Evolutionary conservation across 78 protist species (phyloP).

Genomic region (Dictyostelium discoideum): DNA sequence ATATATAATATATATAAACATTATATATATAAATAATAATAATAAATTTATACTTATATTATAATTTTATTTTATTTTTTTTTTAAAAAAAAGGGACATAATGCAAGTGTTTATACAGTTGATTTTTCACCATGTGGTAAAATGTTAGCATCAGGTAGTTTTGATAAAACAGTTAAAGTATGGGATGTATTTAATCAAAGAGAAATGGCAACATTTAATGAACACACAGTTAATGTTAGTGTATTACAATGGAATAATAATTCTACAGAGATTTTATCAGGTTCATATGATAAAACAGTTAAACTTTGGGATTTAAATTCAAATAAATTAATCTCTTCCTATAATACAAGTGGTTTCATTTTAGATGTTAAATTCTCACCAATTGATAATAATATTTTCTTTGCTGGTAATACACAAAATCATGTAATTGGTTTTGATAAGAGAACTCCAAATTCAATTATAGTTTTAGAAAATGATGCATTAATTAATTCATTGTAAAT

Average conservation of each 20-base stretch:
- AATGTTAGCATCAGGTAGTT: slow-evolving; percentile 83
- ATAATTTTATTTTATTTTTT: neutral
- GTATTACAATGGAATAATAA: slow-evolving; percentile 76
- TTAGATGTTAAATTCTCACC: slow-evolving; percentile 75
- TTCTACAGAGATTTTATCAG: slow-evolving; percentile 51
- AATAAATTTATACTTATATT: neutral
- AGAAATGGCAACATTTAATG: slow-evolving; percentile 57
- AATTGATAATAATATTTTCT: slow-evolving; percentile 56
- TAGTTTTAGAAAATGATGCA: slow-evolving; percentile 56
- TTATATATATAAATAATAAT: neutral
- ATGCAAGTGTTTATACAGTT: slow-evolving; percentile 82
- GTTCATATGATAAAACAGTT: slow-evolving; percentile 80
- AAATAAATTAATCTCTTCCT: neutral
- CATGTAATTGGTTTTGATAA: slow-evolving; percentile 69
- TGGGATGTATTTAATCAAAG: slow-evolving; percentile 79
- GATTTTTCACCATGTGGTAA: slow-evolving; percentile 84
- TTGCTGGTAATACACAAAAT: slow-evolving; percentile 75
- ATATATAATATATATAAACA: slow-evolving; percentile 41
- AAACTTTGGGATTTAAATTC: slow-evolving; percentile 81
- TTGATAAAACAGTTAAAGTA: slow-evolving; percentile 76
- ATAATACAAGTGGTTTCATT: slow-evolving; percentile 61
- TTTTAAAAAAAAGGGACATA: slow-evolving; percentile 58
- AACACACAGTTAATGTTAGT: slow-evolving; percentile 68
- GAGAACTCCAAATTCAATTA: slow-evolving; percentile 51
- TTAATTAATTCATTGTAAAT: slow-evolving; percentile 78